These are phyloP conservation scores for Taiwanofungus camphoratus DNA, from an alignment of 1,284 basidiomycete genomes.

Conservation along the genomic window DNA sequence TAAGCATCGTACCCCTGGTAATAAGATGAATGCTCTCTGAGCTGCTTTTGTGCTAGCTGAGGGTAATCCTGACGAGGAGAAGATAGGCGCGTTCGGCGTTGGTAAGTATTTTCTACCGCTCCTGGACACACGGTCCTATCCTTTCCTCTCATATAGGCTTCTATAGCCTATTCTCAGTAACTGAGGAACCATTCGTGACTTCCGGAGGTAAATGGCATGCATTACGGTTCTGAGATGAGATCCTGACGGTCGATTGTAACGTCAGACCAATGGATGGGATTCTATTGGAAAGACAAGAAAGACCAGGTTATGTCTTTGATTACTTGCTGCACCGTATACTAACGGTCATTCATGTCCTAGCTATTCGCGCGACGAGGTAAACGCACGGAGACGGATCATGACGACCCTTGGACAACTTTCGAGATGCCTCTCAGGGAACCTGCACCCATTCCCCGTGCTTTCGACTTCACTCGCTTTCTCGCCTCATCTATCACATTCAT, in stretches of 20 bases:
- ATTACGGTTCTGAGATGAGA: neutral
- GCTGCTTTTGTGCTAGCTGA: constrained; percentile 46
- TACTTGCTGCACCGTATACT: neutral
- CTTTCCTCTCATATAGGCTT: constrained; percentile 56
- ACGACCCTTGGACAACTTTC: constrained; percentile 80
- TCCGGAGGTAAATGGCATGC: constrained; percentile 58
- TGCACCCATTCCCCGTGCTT: constrained; percentile 73
- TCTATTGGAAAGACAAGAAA: constrained; percentile 93
- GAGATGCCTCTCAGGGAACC: constrained; percentile 87
- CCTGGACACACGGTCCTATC: neutral
- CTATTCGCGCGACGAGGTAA: constrained; percentile 75
- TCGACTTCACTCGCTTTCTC: constrained; percentile 88
- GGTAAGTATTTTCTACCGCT: constrained; percentile 37
- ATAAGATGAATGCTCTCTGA: neutral
- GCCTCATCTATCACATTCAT: constrained; percentile 95
- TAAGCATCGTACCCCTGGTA: too few relatives aligned
- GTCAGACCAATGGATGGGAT: constrained; percentile 86
- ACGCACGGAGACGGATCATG: constrained; percentile 40
- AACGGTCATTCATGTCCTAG: constrained; percentile 32
- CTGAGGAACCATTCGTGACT: constrained; percentile 92
- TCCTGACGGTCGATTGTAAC: neutral
- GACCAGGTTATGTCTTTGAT: constrained; percentile 51
- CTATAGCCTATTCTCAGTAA: constrained; percentile 77
- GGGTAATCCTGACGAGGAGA: constrained; percentile 80
- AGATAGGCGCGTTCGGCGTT: constrained; percentile 84